phyloP scores from a whole-genome alignment of 305 asterid genomes.

The Rubia tinctorum region DNA sequence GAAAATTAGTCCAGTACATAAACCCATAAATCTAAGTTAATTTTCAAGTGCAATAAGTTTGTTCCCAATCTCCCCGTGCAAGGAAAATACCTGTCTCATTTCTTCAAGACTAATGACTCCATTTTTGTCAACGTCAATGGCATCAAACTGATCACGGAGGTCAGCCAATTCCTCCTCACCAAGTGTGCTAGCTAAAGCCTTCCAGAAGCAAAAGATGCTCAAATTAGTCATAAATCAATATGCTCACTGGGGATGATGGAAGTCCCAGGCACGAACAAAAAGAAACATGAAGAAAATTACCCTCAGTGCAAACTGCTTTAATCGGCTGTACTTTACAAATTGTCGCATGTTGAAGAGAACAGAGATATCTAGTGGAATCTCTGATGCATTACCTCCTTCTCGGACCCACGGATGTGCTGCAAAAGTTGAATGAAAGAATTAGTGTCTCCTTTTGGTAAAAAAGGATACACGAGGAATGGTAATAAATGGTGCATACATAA shows the following conservation, averaged over 20 bases:
- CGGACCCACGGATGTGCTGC: conserved; percentile 99
- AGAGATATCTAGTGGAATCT: conserved; percentile 95
- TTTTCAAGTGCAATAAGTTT: too few relatives aligned
- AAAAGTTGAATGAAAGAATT: conserved; percentile 26
- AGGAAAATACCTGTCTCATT: conserved; percentile 78
- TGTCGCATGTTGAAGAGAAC: conserved; percentile 88
- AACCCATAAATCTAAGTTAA: too few relatives aligned
- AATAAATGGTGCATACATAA: conserved; percentile 53
- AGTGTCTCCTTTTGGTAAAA: not conserved
- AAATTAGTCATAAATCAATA: not conserved
- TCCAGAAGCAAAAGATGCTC: conserved; percentile 14
- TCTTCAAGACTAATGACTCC: conserved; percentile 96
- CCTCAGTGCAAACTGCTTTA: conserved; percentile 96
- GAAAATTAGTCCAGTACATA: not conserved
- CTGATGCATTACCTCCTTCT: conserved; percentile 98
- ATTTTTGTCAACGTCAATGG: conserved; percentile 92
- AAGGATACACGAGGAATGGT: not conserved
- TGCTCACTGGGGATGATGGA: conserved; percentile 3
- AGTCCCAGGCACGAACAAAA: conserved; percentile 4
- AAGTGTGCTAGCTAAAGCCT: conserved; percentile 97
- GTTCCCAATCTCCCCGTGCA: not conserved
- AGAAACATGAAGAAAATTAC: conserved; percentile 36
- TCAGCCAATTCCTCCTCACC: conserved; percentile 87
- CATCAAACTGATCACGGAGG: conserved; percentile 90
- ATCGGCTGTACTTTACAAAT: conserved; percentile 81